Conservation (phyloP, 495 filamentous ascomycete species). For the Hypoxylon crocopeplum region DNA sequence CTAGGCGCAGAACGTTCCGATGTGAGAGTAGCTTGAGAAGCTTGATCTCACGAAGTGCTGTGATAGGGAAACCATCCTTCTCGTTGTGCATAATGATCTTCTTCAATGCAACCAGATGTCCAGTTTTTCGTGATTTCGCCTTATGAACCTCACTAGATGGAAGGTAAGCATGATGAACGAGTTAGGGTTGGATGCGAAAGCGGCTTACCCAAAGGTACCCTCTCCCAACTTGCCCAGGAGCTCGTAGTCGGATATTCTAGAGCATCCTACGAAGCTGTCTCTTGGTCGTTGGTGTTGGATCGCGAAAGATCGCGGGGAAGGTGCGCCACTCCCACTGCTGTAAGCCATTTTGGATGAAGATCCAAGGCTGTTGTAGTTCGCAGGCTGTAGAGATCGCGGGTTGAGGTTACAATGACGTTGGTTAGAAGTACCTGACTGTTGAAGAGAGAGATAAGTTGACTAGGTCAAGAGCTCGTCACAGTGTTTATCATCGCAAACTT, state of each 20-base stretch:
- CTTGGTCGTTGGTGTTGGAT: conserved; percentile 51
- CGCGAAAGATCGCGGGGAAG: conserved; percentile 54
- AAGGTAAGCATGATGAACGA: conserved; percentile 17
- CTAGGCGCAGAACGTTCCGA: conserved; percentile 82
- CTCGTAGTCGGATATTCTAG: conserved; percentile 86
- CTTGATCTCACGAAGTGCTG: conserved; percentile 88
- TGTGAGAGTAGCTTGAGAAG: conserved; percentile 93
- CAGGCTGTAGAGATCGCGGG: conserved; percentile 45
- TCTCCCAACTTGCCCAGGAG: conserved; percentile 92
- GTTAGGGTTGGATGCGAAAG: not conserved
- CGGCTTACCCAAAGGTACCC: conserved; percentile 87
- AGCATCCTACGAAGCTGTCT: conserved; percentile 79
- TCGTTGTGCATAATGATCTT: conserved; percentile 92
- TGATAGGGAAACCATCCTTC: conserved; percentile 85
- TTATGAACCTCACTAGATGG: conserved; percentile 82
- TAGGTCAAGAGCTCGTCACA: not conserved
- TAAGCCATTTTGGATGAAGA: conserved; percentile 34
- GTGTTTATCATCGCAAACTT: conserved; percentile 19
- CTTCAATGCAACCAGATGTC: conserved; percentile 83
- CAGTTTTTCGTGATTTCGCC: conserved; percentile 76
- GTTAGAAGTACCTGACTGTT: not conserved
- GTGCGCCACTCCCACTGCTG: conserved; percentile 34
- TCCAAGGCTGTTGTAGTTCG: conserved; percentile 46
- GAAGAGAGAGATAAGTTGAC: conserved; percentile 1
- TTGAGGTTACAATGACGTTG: not conserved